Conservation (phyloP, 1,284 basidiomycete genomes). For the Neonothopanus nambi region DNA sequence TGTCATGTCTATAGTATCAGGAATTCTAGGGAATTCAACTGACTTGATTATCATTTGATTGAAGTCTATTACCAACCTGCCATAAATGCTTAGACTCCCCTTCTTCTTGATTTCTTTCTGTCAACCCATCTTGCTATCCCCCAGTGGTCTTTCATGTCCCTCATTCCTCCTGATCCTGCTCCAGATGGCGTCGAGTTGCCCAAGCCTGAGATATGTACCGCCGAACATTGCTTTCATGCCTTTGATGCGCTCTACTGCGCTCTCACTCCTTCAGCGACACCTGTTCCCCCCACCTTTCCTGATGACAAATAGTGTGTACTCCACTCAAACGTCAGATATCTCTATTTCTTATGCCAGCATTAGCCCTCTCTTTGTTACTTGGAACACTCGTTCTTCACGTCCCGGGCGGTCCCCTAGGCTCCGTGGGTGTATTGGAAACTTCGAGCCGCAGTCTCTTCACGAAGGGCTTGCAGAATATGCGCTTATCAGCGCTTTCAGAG, state of each 20-base stretch:
- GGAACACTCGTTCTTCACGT: conserved; percentile 75
- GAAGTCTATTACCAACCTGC: background rate
- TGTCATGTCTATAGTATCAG: conserved; percentile 27
- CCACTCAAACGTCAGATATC: background rate
- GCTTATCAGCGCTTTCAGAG: conserved; percentile 79
- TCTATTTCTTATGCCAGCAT: conserved; percentile 1
- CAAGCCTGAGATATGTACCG: conserved; percentile 45
- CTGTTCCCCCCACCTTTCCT: conserved; percentile 58
- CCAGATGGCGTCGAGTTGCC: conserved; percentile 26
- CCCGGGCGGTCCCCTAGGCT: conserved; percentile 64
- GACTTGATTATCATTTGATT: background rate
- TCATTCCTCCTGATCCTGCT: conserved; percentile 45
- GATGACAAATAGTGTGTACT: conserved; percentile 70
- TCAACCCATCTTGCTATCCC: background rate
- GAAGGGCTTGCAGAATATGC: conserved; percentile 90
- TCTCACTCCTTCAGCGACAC: conserved; percentile 50
- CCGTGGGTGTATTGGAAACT: conserved; percentile 95
- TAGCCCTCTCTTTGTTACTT: conserved; percentile 96
- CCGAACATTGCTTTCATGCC: conserved; percentile 76
- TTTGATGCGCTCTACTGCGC: conserved; percentile 79
- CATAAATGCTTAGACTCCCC: conserved; percentile 10
- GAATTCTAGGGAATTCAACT: conserved; percentile 2
- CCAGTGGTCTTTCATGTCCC: conserved; percentile 42
- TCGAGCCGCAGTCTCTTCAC: conserved; percentile 75
- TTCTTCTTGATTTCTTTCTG: conserved; percentile 21